A percentile compares a stretch with the other conserved stretches of the same genome.
phyloP scores from a whole-genome alignment of 352 stramenopile species.

The Saprolegnia diclina region DNA sequence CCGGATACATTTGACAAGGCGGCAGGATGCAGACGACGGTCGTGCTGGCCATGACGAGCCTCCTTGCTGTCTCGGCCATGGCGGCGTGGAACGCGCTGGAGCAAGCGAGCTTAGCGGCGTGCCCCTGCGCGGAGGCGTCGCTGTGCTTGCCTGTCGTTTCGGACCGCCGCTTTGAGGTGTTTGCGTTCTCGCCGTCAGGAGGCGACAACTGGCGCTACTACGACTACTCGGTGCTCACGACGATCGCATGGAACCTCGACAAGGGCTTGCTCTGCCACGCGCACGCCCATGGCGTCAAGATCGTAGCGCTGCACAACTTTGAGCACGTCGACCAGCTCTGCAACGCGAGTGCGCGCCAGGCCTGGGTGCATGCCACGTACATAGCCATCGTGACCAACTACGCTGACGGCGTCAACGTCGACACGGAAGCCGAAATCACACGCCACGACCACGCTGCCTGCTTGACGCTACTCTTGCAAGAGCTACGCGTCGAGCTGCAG shows the following conservation, averaged over 20 bases:
- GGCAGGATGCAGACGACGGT: constrained; percentile 1
- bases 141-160: constrained; percentile 54
- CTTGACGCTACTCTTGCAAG: constrained; percentile 46
- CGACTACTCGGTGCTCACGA: constrained; percentile 72
- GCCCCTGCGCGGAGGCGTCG: constrained; percentile 40
- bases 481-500: constrained; percentile 55
- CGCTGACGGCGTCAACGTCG: constrained; percentile 78
- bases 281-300: constrained; percentile 65
- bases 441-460: constrained; percentile 37
- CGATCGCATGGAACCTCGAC: constrained; percentile 78
- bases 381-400: constrained; percentile 55
- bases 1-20: no score
- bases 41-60: neutral
- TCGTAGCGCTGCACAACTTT: constrained; percentile 81
- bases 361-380: constrained; percentile 63
- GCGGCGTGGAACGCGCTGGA: constrained; percentile 7
- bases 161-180: constrained; percentile 41
- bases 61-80: no score
- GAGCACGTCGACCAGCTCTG: constrained; percentile 58
- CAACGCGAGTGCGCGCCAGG: constrained; percentile 36
- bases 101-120: constrained; percentile 26
- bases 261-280: constrained; percentile 76
- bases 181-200: constrained; percentile 63
- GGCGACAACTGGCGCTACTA: constrained; percentile 69
- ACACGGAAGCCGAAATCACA: constrained; percentile 66